Percentiles rank a stretch among this genome's conserved stretches.
Conservation (phyloP, 495 filamentous ascomycete genomes). For the Xylaria intraflava region DNA sequence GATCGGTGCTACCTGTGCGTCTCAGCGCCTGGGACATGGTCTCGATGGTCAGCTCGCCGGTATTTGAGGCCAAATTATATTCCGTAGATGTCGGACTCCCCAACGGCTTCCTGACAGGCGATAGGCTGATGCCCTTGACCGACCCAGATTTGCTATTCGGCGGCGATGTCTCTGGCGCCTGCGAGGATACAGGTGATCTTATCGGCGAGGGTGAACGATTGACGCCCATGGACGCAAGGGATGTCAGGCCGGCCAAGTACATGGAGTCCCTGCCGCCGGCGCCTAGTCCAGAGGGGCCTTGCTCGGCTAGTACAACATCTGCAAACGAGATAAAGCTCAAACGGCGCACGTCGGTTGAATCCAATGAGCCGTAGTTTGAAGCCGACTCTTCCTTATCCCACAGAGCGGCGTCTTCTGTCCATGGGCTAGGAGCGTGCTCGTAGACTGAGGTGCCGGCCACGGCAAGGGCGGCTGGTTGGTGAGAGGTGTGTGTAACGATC, state of each 20-base stretch:
- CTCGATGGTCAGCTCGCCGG: constrained; percentile 74
- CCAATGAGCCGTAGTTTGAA: constrained; percentile 65
- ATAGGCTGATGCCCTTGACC: constrained; percentile 58
- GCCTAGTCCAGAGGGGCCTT: constrained; percentile 45
- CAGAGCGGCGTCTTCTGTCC: constrained; percentile 52
- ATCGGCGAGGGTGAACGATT: constrained; percentile 71
- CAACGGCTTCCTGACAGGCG: constrained; percentile 47
- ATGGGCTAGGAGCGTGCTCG: constrained; percentile 29
- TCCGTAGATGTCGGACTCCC: constrained; percentile 40
- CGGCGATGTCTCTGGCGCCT: constrained; percentile 55
- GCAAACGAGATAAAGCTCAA: constrained; percentile 92
- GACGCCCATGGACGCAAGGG: constrained; percentile 38
- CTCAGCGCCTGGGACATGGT: constrained; percentile 84
- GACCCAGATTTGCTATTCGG: constrained; percentile 61
- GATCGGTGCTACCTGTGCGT: constrained; percentile 74
- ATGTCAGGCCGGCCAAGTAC: constrained; percentile 51
- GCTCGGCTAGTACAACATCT: constrained; percentile 88
- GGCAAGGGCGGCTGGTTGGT: constrained; percentile 66
- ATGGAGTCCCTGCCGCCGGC: constrained; percentile 52
- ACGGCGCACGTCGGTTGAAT: constrained; percentile 69
- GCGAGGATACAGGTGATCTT: constrained; percentile 60
- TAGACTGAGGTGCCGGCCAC: constrained; percentile 47
- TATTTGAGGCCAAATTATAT: constrained; percentile 26
- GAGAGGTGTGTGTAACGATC: constrained; percentile 74
- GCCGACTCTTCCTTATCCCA: constrained; percentile 43